Percentiles rank a stretch among this genome's conserved stretches.
These are phyloP conservation scores for Coccomyxa sp. DNA, from an alignment of 139 green algal species.

Conservation along the genomic window DNA sequence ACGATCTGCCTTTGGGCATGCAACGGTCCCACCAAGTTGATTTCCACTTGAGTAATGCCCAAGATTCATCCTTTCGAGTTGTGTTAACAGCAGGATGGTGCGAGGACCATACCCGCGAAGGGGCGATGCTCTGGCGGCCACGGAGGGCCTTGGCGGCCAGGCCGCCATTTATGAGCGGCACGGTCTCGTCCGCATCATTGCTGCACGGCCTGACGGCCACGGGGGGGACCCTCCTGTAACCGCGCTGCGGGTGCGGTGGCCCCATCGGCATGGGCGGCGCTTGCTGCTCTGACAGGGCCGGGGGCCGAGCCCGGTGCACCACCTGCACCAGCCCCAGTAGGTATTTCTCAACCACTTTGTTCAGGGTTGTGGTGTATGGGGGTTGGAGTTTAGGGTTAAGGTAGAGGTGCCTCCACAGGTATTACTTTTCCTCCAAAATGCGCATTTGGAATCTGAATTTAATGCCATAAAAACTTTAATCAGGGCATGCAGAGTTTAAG, in stretches of 20 bases:
- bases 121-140: conserved; percentile 39
- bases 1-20: no score
- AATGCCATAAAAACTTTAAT: no score
- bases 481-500: no score
- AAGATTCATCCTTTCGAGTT: no score
- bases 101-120: not conserved
- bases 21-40: no score
- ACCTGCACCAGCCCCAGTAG: not conserved
- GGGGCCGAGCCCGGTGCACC: not conserved
- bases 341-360: not conserved
- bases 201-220: not conserved
- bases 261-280: no score
- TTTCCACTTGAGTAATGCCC: no score
- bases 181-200: conserved; percentile 26
- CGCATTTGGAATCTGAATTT: not conserved
- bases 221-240: conserved; percentile 5
- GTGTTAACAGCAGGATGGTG: no score
- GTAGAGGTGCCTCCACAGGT: not conserved
- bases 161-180: conserved; percentile 24
- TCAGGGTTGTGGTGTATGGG: not conserved
- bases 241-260: not conserved
- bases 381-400: not conserved
- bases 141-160: conserved; percentile 28
- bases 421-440: not conserved
- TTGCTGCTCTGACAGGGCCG: not conserved